These are phyloP conservation scores for Trichosporon sp. DNA, from an alignment of 1,284 basidiomycete species.

Conservation along the genomic window DNA sequence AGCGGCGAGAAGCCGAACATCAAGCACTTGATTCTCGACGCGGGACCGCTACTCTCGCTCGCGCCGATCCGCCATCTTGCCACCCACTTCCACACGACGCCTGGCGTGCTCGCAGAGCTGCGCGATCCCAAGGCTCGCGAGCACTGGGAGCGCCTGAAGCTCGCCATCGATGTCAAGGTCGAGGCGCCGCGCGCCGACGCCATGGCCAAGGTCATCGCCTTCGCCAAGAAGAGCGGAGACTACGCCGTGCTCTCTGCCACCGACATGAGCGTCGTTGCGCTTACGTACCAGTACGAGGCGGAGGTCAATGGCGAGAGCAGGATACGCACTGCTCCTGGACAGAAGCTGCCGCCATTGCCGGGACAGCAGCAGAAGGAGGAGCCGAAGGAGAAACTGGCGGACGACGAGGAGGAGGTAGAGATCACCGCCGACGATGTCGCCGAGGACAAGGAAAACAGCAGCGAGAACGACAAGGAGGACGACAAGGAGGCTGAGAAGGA, in stretches of 20 bases:
- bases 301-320: constrained; percentile 53
- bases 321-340: constrained; percentile 52
- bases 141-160: constrained; percentile 65
- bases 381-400: constrained; percentile 44
- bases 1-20: constrained; percentile 39
- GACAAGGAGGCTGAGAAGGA: constrained; percentile 16
- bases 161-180: constrained; percentile 68
- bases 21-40: constrained; percentile 80
- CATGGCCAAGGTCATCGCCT: constrained; percentile 74
- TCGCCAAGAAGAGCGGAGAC: constrained; percentile 95
- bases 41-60: constrained; percentile 79
- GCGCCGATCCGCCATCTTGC: constrained; percentile 79
- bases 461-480: constrained; percentile 21
- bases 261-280: constrained; percentile 84
- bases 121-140: constrained; percentile 79
- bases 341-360: constrained; percentile 19
- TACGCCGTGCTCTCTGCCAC: constrained; percentile 85
- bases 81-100: constrained; percentile 73
- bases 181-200: constrained; percentile 66
- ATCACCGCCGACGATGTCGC: constrained; percentile 43
- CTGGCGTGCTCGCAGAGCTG: constrained; percentile 80
- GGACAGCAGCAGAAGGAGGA: constrained; percentile 17
- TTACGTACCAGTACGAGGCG: constrained; percentile 73
- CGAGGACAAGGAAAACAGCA: constrained; percentile 11
- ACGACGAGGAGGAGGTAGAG: constrained; percentile 47